These are phyloP conservation scores for Kickxella alabastrina DNA, from an alignment of 192 early-diverging fungal genomes.

Conservation along the genomic window DNA sequence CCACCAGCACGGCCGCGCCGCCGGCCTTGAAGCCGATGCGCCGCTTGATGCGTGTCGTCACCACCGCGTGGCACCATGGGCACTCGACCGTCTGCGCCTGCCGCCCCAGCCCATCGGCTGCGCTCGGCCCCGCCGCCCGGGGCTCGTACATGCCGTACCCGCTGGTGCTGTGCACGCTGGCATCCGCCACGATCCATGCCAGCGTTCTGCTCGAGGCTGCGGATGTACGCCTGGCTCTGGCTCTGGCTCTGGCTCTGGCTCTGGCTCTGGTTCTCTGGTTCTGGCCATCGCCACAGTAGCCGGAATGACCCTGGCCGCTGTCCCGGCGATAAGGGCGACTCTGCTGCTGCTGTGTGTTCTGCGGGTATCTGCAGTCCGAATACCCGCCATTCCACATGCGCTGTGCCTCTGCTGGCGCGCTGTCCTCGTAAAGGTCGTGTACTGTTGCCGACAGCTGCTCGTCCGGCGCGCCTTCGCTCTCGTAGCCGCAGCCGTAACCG, in stretches of 20 bases:
- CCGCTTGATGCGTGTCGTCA: slow-evolving; percentile 21
- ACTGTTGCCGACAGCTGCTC: slow-evolving; percentile 5
- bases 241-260: background rate
- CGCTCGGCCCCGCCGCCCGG: slow-evolving; percentile 24
- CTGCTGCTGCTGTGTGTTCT: slow-evolving; percentile 2
- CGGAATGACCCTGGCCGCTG: background rate
- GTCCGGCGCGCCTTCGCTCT: background rate
- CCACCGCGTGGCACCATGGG: slow-evolving; percentile 46
- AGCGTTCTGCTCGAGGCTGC: background rate
- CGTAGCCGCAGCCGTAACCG: background rate
- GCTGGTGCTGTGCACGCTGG: slow-evolving; percentile 11
- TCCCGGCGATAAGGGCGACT: background rate
- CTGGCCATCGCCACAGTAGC: background rate
- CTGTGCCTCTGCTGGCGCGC: background rate
- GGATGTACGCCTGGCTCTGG: background rate
- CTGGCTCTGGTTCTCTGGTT: background rate
- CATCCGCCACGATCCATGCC: no score
- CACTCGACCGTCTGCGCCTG: slow-evolving; percentile 40
- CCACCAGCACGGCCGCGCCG: slow-evolving; percentile 34
- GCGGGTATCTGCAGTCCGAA: background rate
- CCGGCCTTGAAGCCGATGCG: slow-evolving; percentile 36
- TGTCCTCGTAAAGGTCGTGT: slow-evolving; percentile 10
- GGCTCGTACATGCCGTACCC: slow-evolving; percentile 22
- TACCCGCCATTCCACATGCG: slow-evolving; percentile 15
- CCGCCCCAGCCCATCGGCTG: slow-evolving; percentile 28